These are phyloP conservation scores for Aurantiochytrium sp. DNA, from an alignment of 108 stramenopile species.

Conservation along the genomic window DNA sequence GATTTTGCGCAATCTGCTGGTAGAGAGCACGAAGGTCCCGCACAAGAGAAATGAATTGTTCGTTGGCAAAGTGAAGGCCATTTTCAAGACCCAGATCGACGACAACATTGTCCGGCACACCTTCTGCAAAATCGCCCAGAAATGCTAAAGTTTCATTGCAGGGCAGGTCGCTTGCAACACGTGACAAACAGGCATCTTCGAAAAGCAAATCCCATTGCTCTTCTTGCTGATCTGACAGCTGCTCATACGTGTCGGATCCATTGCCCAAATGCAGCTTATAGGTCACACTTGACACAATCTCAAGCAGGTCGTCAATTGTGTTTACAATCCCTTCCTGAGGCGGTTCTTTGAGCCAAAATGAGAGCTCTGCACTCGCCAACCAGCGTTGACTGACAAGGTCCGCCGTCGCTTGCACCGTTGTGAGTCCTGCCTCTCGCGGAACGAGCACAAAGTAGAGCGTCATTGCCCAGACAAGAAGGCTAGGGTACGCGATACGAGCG, in stretches of 20 bases:
- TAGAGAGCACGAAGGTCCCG: neutral
- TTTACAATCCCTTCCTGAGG: neutral
- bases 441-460: neutral
- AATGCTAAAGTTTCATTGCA: neutral
- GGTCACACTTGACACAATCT: neutral
- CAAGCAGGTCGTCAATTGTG: neutral
- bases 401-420: neutral
- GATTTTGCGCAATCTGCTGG: neutral
- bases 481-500: neutral
- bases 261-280: neutral
- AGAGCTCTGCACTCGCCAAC: neutral
- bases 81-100: neutral
- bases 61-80: neutral
- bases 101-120: neutral
- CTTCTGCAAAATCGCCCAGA: neutral
- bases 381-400: neutral
- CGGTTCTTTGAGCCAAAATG: neutral
- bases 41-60: neutral
- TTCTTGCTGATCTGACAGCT: neutral
- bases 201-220: neutral
- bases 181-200: neutral
- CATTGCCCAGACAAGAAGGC: neutral
- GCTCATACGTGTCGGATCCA: neutral
- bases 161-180: neutral
- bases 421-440: neutral